A percentile compares a stretch with the other conserved stretches of the same genome.
These are phyloP conservation scores for Luffa aegyptiaca DNA, from an alignment of 306 rosid species.

Conservation along the genomic window DNA sequence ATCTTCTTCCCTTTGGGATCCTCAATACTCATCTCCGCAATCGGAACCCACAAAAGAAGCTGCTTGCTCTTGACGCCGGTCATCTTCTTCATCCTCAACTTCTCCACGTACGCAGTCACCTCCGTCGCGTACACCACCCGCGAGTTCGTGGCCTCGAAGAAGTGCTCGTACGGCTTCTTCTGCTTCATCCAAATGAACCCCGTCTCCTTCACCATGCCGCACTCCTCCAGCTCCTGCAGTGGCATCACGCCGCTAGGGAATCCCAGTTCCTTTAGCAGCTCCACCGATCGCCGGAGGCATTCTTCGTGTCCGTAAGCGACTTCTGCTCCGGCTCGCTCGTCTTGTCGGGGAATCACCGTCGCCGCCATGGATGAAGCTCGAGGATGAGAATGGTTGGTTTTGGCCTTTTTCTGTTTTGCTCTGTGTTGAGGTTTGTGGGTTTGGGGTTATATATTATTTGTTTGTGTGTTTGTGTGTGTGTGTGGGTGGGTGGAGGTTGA, in stretches of 20 bases:
- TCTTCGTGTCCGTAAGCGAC: conserved; percentile 48
- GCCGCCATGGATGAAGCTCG: neutral
- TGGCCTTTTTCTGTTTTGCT: neutral
- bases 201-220: conserved; percentile 60
- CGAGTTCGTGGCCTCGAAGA: conserved; percentile 33
- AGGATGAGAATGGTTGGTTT: neutral
- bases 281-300: conserved; percentile 37
- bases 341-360: neutral
- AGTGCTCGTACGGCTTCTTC: conserved; percentile 57
- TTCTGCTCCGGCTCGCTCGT: conserved; percentile 57
- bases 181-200: conserved; percentile 88
- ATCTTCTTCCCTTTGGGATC: conserved; percentile 34
- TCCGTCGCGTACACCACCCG: conserved; percentile 55
- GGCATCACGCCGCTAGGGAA: conserved; percentile 74
- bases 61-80: conserved; percentile 70
- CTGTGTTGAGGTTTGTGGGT: neutral
- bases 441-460: neutral
- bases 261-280: conserved; percentile 55
- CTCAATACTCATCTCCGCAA: conserved; percentile 58
- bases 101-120: conserved; percentile 70
- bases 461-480: neutral
- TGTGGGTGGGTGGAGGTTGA: conserved; percentile 1
- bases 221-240: conserved; percentile 54
- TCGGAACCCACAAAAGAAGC: conserved; percentile 62
- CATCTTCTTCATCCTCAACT: conserved; percentile 70